phyloP scores from a whole-genome alignment of 192 early-diverging fungal genomes.

The Podila epigama region DNA sequence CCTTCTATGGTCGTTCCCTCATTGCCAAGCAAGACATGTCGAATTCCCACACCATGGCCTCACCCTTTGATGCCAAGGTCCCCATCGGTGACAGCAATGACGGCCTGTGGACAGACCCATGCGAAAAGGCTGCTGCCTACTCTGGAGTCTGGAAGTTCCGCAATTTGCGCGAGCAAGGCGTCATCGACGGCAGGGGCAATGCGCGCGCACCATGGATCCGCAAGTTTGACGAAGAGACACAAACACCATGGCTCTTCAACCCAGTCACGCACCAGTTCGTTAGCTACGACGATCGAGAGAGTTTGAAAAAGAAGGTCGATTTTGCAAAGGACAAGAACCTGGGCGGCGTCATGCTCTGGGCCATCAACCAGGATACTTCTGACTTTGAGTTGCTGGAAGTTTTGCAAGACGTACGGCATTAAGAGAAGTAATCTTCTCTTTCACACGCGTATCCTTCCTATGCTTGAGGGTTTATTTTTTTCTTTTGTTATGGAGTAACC shows the following conservation, averaged over 20 bases:
- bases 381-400: conserved; percentile 65
- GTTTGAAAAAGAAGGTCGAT: conserved; percentile 62
- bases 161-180: conserved; percentile 66
- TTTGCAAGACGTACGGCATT: conserved; percentile 30
- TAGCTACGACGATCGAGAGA: conserved; percentile 74
- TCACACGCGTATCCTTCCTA: not conserved
- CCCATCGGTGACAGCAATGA: conserved; percentile 63
- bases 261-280: conserved; percentile 63
- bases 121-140: conserved; percentile 54
- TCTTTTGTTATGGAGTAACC: not conserved
- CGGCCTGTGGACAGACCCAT: conserved; percentile 60
- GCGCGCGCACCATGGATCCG: conserved; percentile 68
- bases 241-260: conserved; percentile 81
- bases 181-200: conserved; percentile 27
- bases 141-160: conserved; percentile 72
- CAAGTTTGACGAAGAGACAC: conserved; percentile 65
- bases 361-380: conserved; percentile 64
- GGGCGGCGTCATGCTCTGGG: conserved; percentile 75
- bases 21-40: conserved; percentile 20
- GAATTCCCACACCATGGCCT: conserved; percentile 10
- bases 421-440: not conserved
- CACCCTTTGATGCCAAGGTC: conserved; percentile 42
- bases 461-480: too few species aligned
- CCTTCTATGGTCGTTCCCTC: conserved; percentile 66
- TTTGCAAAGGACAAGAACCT: conserved; percentile 63